Conservation (phyloP, 352 stramenopile species). For the Globisporangium abappressorium region DNA sequence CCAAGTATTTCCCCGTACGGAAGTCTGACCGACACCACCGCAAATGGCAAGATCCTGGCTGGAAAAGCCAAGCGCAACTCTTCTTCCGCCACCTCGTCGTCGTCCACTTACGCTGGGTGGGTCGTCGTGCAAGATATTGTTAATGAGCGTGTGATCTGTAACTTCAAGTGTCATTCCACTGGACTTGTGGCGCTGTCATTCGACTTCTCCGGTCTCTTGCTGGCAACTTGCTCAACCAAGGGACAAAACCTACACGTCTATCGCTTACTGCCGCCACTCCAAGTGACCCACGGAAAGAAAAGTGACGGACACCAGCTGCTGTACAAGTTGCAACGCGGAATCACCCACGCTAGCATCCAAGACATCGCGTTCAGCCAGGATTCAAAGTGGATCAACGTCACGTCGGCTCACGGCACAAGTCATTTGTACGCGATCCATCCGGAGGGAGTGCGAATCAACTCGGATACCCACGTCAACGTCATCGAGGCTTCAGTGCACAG, state of each 20-base stretch:
- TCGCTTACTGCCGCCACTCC: slow-evolving; percentile 60
- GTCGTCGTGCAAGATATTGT: slow-evolving; percentile 67
- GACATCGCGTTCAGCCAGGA: slow-evolving; percentile 82
- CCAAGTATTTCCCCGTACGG: slow-evolving; percentile 16
- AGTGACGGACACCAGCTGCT: slow-evolving; percentile 44
- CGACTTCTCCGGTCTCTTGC: slow-evolving; percentile 67
- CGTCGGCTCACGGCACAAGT: slow-evolving; percentile 80
- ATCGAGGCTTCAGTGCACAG: slow-evolving; percentile 17
- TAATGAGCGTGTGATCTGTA: slow-evolving; percentile 59
- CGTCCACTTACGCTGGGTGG: slow-evolving; percentile 44
- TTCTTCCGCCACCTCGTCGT: slow-evolving; percentile 1
- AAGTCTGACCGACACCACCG: slow-evolving; percentile 7
- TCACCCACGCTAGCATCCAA: slow-evolving; percentile 83
- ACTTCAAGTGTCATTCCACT: slow-evolving; percentile 76
- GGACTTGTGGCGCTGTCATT: slow-evolving; percentile 73
- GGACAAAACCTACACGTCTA: slow-evolving; percentile 88
- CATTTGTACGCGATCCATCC: slow-evolving; percentile 83
- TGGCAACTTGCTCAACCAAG: slow-evolving; percentile 80
- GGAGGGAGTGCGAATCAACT: slow-evolving; percentile 61
- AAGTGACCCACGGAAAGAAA: slow-evolving; percentile 15
- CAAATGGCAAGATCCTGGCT: slow-evolving; percentile 5
- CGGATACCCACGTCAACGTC: slow-evolving; percentile 64
- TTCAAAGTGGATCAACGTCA: slow-evolving; percentile 85
- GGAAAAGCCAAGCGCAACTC: slow-evolving; percentile 17
- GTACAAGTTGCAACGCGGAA: slow-evolving; percentile 86